Evolutionary conservation across 176 grass and related monocot genomes (phyloP).

Genomic region (Aegilops bicornis): DNA sequence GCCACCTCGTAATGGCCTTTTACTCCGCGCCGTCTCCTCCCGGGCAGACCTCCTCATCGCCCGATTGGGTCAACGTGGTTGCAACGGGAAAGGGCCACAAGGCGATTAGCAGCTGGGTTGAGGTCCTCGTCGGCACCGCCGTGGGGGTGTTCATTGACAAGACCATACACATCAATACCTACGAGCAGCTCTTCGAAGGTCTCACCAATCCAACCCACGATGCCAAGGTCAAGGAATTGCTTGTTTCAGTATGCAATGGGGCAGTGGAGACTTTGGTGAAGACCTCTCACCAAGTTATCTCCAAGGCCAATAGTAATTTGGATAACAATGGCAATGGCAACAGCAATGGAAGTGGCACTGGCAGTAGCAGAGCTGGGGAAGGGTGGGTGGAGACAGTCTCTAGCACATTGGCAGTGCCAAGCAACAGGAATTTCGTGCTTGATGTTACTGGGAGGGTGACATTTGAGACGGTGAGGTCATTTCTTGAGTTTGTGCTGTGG

Average conservation of each 20-base stretch:
- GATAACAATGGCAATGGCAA: background rate
- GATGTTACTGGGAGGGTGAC: constrained; percentile 93
- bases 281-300: constrained; percentile 72
- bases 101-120: constrained; percentile 51
- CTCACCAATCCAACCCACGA: constrained; percentile 82
- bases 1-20: constrained; percentile 58
- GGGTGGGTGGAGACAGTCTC: constrained; percentile 72
- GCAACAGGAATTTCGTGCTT: constrained; percentile 79
- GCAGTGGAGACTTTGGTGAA: constrained; percentile 86
- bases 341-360: background rate
- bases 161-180: constrained; percentile 95
- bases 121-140: constrained; percentile 61
- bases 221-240: constrained; percentile 68
- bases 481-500: constrained; percentile 89
- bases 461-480: constrained; percentile 89
- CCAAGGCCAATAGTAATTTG: constrained; percentile 26
- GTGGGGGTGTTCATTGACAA: constrained; percentile 91
- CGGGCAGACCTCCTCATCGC: constrained; percentile 27
- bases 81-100: constrained; percentile 48
- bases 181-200: constrained; percentile 80
- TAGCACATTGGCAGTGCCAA: constrained; percentile 64
- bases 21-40: constrained; percentile 34
- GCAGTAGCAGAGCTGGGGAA: constrained; percentile 13
- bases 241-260: constrained; percentile 77
- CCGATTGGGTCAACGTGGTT: constrained; percentile 64